phyloP scores from a whole-genome alignment of 2,329 filamentous ascomycete species.

The Grosmannia huntii region DNA sequence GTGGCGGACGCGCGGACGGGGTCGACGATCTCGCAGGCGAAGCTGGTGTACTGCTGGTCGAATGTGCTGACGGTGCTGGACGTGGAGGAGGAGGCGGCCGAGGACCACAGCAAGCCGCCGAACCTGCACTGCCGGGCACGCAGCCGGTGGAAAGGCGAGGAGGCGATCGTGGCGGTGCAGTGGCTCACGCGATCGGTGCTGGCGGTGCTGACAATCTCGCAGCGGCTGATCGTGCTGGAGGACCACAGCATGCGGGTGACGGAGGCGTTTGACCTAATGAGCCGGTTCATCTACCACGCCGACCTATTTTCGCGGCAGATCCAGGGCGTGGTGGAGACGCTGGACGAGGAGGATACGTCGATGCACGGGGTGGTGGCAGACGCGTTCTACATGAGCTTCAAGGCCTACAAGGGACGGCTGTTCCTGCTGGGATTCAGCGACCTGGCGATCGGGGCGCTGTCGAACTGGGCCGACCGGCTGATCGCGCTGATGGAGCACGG shows the following conservation, averaged over 20 bases:
- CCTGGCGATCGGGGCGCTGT: constrained; percentile 77
- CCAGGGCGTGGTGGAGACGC: constrained; percentile 69
- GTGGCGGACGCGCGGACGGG: constrained; percentile 52
- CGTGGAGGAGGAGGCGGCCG: constrained; percentile 57
- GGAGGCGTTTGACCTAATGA: constrained; percentile 82
- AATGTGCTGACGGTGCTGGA: constrained; percentile 93
- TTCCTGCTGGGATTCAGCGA: constrained; percentile 94
- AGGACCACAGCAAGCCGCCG: constrained; percentile 62
- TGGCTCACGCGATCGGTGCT: constrained; percentile 93
- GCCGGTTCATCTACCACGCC: constrained; percentile 83
- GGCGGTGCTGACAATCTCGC: constrained; percentile 84
- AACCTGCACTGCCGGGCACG: constrained; percentile 68
- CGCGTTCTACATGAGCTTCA: constrained; percentile 97
- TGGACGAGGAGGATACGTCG: constrained; percentile 55
- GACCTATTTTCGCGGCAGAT: constrained; percentile 86
- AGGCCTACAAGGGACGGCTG: constrained; percentile 82
- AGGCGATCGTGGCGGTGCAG: constrained; percentile 90
- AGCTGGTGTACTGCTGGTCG: constrained; percentile 96
- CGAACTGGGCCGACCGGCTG: constrained; percentile 92
- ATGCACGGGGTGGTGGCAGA: constrained; percentile 96
- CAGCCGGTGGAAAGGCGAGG: constrained; percentile 84
- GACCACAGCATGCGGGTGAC: constrained; percentile 76
- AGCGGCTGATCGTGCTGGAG: constrained; percentile 83
- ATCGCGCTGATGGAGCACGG: constrained; percentile 92
- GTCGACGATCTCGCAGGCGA: constrained; percentile 58